A percentile compares a stretch with the other conserved stretches of the same genome.
phyloP scores from a whole-genome alignment of 225 moss, liverwort and hornwort genomes.

The Polytrichum commune region DNA sequence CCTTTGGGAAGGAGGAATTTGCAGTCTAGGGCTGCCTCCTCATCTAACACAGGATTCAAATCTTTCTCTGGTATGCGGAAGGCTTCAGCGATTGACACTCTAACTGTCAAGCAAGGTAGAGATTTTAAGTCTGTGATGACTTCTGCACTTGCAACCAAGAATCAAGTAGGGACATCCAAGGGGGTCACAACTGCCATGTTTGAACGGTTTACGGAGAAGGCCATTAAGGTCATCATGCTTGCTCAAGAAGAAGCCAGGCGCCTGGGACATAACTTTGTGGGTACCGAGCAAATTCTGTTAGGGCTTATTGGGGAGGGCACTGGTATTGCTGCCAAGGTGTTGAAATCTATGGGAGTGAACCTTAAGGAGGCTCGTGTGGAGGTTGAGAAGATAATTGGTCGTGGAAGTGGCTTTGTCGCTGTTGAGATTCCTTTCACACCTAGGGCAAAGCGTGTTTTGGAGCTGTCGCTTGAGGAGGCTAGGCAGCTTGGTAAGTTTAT shows the following conservation, averaged over 20 bases:
- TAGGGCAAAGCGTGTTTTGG: conserved; percentile 89
- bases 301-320: conserved; percentile 97
- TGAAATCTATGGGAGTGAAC: conserved; percentile 97
- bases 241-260: conserved; percentile 98
- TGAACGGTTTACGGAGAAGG: conserved; percentile 97
- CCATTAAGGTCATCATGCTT: conserved; percentile 97
- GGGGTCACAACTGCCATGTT: conserved; percentile 90
- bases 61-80: conserved; percentile 75
- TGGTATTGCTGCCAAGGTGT: conserved; percentile 93
- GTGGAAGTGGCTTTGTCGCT: conserved; percentile 96
- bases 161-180: conserved; percentile 25
- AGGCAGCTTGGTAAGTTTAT: conserved; percentile 80
- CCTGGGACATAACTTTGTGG: conserved; percentile 92
- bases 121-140: conserved; percentile 67
- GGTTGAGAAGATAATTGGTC: conserved; percentile 98
- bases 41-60: conserved; percentile 41
- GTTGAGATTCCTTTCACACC: conserved; percentile 99
- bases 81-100: conserved; percentile 51
- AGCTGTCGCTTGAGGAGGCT: conserved; percentile 91
- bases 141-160: conserved; percentile 43
- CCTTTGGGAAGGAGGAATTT: conserved; percentile 31
- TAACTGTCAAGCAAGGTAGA: conserved; percentile 45
- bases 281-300: conserved; percentile 91
- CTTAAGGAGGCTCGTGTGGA: conserved; percentile 97
- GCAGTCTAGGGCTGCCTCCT: conserved; percentile 29